Evolutionary conservation across 169 alveolate species (phyloP), one percentile per base, ranked within the genome.

Genomic region (Plasmodium gallinaceum): DNA sequence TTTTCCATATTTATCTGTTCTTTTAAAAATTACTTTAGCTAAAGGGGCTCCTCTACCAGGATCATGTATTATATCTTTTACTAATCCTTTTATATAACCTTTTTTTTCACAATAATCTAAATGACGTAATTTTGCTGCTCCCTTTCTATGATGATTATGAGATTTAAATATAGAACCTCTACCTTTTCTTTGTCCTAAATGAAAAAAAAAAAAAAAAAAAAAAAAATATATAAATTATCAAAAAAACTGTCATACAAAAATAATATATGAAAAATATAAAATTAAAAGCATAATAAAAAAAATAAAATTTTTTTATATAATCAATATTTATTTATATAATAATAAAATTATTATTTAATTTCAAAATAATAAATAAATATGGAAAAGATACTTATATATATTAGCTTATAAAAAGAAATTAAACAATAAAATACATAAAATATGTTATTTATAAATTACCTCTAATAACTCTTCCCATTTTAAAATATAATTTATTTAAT

Each of bases 31-130:
- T 51, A 98, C 97, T 75, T 96, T 94, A 45, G 99, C 99, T 22
- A 99, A 93, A 16, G 99, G 99, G 16, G 99, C 99, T 22, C 99
- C 99, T 80, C 99, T 95, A 42, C 99, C 99, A 26, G 99, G 99
- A 94, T 99, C 99, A 93, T 98, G 99, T 75, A 97, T 76, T 74
- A 99, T 98, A 68, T 96, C 98, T 96, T 98, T 97, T 74, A 99
- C 99, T 48, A 98, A 97, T 68, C 99, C 99, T 96, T 96, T 98
- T 91, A 98, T 96, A 93, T 97, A 97, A 60, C 98, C 97, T 86
- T 96, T 96, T 46, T 94, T 93, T 86, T 98, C 99, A 18, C 98
- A 97, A 88, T 93, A 98, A 94, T 98, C 99, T 74, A 97, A 94
- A 72, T 96, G 95, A 76, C 99, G 97, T 66, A 98, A 96, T 96